phyloP scores from a whole-genome alignment of 345 rosid genomes.

The Luvunga scandens region DNA sequence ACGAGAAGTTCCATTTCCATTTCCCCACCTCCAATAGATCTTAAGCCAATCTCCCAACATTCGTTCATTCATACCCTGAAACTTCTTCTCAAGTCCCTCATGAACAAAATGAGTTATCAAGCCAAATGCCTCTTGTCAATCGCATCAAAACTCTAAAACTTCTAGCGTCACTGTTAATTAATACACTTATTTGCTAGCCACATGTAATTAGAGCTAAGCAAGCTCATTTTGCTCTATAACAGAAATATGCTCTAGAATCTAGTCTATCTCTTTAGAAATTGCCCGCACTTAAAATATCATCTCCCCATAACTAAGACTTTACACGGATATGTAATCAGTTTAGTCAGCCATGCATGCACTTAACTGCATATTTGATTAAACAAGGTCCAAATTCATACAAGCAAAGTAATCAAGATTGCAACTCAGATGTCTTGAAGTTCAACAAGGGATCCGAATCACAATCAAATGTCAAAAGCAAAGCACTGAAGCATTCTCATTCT shows the following conservation, averaged over 20 bases:
- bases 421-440: neutral
- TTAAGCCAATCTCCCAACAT: too few relatives aligned
- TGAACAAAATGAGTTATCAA: too few relatives aligned
- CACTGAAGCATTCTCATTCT: constrained; percentile 17
- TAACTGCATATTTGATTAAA: neutral
- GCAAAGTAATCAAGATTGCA: neutral
- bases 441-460: constrained; percentile 8
- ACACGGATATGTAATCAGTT: neutral
- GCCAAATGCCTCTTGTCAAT: neutral
- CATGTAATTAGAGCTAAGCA: neutral
- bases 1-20: too few relatives aligned
- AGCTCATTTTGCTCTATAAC: neutral
- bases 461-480: neutral
- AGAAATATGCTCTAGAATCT: neutral
- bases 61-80: neutral
- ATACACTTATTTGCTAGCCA: neutral
- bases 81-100: neutral
- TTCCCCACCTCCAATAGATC: too few relatives aligned
- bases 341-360: neutral
- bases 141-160: neutral
- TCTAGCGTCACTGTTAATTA: neutral
- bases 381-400: neutral
- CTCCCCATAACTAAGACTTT: neutral
- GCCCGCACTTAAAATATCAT: neutral
- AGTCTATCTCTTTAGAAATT: too few relatives aligned